Conservation (phyloP, 495 filamentous ascomycete genomes). For the Penicillium cinerascens region DNA sequence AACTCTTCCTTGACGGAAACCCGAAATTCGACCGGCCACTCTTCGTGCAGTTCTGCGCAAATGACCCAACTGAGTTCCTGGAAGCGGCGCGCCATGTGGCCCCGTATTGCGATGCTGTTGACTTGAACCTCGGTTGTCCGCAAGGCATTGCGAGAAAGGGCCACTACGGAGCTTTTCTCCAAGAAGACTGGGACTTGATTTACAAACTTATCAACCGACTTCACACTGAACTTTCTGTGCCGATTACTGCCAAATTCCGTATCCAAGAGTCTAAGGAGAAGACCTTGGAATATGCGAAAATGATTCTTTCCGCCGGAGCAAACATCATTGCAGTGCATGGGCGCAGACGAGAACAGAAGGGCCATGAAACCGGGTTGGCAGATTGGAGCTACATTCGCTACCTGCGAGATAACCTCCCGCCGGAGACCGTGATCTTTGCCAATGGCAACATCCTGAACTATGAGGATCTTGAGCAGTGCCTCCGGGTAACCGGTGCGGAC, state of each 20-base stretch:
- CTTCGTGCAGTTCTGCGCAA: conserved; percentile 96
- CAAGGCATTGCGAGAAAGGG: conserved; percentile 91
- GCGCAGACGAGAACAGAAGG: conserved; percentile 84
- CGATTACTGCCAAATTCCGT: conserved; percentile 92
- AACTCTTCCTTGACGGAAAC: conserved; percentile 78
- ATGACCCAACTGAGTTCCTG: conserved; percentile 74
- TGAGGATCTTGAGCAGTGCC: conserved; percentile 73
- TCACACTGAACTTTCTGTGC: conserved; percentile 66
- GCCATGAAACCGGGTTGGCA: conserved; percentile 89
- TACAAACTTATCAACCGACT: conserved; percentile 73
- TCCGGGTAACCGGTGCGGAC: conserved; percentile 84
- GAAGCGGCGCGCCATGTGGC: conserved; percentile 70
- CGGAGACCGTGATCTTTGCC: conserved; percentile 88
- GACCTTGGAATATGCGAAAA: conserved; percentile 84
- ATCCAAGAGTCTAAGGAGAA: conserved; percentile 83
- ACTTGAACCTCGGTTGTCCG: conserved; percentile 96
- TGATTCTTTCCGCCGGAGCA: conserved; percentile 82
- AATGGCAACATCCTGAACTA: conserved; percentile 91
- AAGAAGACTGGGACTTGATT: conserved; percentile 87
- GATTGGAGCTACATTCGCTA: conserved; percentile 85
- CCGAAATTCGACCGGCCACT: conserved; percentile 77
- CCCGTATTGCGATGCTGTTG: conserved; percentile 89
- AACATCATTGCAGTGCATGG: conserved; percentile 94
- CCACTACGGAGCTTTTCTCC: conserved; percentile 89
- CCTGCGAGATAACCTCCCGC: conserved; percentile 76